Base-by-base conservation (phyloP, 2,329 filamentous ascomycete genomes). In the Xylariaceae sp. region DNA sequence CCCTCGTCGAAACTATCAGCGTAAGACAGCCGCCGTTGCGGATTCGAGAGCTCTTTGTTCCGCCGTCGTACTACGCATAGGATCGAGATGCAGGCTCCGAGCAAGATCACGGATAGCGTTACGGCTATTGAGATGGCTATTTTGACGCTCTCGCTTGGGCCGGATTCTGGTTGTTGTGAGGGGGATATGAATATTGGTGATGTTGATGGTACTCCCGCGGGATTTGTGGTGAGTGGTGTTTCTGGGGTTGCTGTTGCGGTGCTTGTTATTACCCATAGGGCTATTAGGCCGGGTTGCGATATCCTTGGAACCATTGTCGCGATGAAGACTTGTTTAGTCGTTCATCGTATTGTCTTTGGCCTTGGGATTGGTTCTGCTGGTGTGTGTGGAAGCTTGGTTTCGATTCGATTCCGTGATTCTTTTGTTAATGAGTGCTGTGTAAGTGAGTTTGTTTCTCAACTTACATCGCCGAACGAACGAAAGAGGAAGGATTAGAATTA, bases 91-190 rank as follows among this genome's bases (percentile, higher is more conserved):
- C 50, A 45, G 1, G 44, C 57, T 19, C 54, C 37, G 22, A 60
- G 13, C 4, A 54, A 12, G 19, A 60, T 58, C 13, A 34, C 34
- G n/a, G 12, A 45, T 16, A 60, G 44, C 7, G 57, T 60, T 12
- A 60, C 57, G 43, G 44, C 50, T 5, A 58, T 36, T 2, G 57
- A 60, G 29, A 60, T 34, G 42, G 52, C 51, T 5, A 41, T 44
- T 21, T 60, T 60, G 8, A 18, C 48, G 9, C 15, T 32, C 6
- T 56, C 47, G 45, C 45, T 56, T 19, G 6, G 9, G 9, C 30
- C 9, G 36, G 16, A 39, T 22, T 9, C 44, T n/a, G n/a, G n/a
- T n/a, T n/a, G n/a, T n/a, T n/a, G 36, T 6, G 45, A 49, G n/a
- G 54, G 54, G 29, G 54, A 57, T 32, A 48, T 21, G 19, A 50